Base-by-base conservation (phyloP, 768 basidiomycete genomes). In the Candolleomyces aberdarensis region DNA sequence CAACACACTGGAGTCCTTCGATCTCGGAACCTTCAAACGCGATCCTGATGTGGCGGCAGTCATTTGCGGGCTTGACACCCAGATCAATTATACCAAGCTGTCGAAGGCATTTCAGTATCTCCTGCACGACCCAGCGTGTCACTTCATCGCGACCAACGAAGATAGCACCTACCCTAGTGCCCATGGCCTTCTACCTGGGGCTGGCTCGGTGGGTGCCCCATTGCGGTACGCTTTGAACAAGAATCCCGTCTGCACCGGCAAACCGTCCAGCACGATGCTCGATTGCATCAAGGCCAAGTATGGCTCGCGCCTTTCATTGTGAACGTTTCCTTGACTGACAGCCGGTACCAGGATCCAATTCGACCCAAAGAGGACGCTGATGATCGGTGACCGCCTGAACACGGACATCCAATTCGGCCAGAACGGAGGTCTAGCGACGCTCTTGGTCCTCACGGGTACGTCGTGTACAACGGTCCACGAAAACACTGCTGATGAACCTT, bases 331-430 rank as follows among this genome's bases (percentile, higher is more conserved):
- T 65, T 68, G 22, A 31, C 46, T 65, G 43, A 59, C 32, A 20
- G 26, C 41, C 36, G 22, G 39, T 50, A 46, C 13, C 39, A 97
- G 95, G 73, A 86, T 96, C 66, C 72, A 91, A 51, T 95, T 93
- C 71, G 91, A 98, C 74, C 92, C 92, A 47, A 76, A 81, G 62
- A 80, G 87, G 56, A 95, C 96, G 15, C 86, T 98, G 71, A 98
- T 99, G 94, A 81, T 98, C 49, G 96, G 96, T 46, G 96, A 99
- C 76, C 85, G 96, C 62, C 81, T 99, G 65, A 90, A 92, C 71
- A 98, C 97, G 5, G 96, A 99, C 74, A 98, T 99, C 66, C 75
- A 91, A 56, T 99, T 98, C 68, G 97, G 96, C 54, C 83, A 92
- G 70, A 83, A 84, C 50, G 93, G 94, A 46, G 93, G 93, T 29